A percentile compares a stretch with the other conserved stretches of the same genome.
phyloP scores from a whole-genome alignment of 1,284 basidiomycete species.

The Kalmanozyma brasiliensis region DNA sequence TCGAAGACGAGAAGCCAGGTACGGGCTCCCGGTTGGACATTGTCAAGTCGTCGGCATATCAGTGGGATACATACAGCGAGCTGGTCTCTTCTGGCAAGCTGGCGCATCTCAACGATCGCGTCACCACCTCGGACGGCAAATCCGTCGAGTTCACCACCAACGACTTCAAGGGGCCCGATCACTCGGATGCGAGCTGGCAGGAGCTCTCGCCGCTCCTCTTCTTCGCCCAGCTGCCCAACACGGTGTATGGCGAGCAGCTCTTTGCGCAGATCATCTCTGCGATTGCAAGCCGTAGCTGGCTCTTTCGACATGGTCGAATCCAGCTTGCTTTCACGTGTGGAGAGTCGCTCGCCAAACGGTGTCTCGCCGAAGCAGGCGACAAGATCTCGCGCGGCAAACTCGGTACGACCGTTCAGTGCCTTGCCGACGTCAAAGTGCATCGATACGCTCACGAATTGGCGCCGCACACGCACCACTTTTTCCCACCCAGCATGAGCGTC shows the following conservation, averaged over 20 bases:
- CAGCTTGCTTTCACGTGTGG: slow-evolving; percentile 59
- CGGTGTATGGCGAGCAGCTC: slow-evolving; percentile 65
- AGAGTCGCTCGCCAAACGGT: slow-evolving; percentile 55
- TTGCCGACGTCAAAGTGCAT: slow-evolving; percentile 39
- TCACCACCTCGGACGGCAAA: slow-evolving; percentile 19
- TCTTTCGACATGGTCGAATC: slow-evolving; percentile 60
- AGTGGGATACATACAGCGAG: slow-evolving; percentile 54
- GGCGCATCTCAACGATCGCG: slow-evolving; percentile 43
- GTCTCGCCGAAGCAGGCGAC: slow-evolving; percentile 46
- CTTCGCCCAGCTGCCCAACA: slow-evolving; percentile 63
- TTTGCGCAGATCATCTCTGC: slow-evolving; percentile 61
- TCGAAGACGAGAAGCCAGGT: slow-evolving; percentile 17
- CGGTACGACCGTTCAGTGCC: slow-evolving; percentile 49
- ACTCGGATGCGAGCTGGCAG: slow-evolving; percentile 40
- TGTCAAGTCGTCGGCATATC: slow-evolving; percentile 37
- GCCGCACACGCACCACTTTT: slow-evolving; percentile 55
- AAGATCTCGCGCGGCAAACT: slow-evolving; percentile 50
- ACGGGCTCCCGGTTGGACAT: slow-evolving; percentile 37
- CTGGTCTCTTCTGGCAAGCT: slow-evolving; percentile 48
- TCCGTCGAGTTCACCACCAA: slow-evolving; percentile 30
- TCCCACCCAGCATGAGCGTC: slow-evolving; percentile 48
- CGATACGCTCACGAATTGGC: slow-evolving; percentile 34
- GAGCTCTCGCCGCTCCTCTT: slow-evolving; percentile 55
- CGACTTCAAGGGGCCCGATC: slow-evolving; percentile 13
- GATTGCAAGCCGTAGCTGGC: slow-evolving; percentile 58